Conservation (phyloP, 768 basidiomycete species). For the Mycena kentingensis region DNA sequence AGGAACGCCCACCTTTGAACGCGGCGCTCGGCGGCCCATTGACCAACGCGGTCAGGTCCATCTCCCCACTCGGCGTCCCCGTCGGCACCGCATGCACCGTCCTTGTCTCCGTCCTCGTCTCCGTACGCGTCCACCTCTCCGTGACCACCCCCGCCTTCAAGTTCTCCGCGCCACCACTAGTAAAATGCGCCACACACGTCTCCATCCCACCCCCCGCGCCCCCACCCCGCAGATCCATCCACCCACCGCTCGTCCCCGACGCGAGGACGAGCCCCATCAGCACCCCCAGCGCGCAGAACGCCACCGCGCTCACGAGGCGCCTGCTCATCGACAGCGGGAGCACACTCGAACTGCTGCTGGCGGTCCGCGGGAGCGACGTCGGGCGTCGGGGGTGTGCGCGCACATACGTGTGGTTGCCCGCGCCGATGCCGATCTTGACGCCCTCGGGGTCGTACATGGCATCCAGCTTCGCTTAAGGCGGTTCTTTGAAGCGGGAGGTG, state of each 20-base stretch:
- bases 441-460: too few species aligned
- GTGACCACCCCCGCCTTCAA: slow-evolving; percentile 8
- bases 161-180: too few species aligned
- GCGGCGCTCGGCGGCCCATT: slow-evolving; percentile 43
- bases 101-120: background rate
- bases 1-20: slow-evolving; percentile 37
- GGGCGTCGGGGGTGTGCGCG: background rate
- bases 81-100: background rate
- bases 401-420: too few species aligned
- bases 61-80: background rate
- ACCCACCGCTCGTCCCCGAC: too few species aligned
- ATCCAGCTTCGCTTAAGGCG: too few species aligned
- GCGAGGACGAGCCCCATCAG: slow-evolving; percentile 13
- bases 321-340: slow-evolving; percentile 8
- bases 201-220: background rate
- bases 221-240: slow-evolving; percentile 2
- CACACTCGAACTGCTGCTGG: background rate
- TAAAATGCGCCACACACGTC: slow-evolving; percentile 17
- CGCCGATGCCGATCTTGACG: too few species aligned
- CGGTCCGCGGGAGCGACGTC: background rate
- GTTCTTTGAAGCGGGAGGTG: too few species aligned
- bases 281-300: slow-evolving; percentile 13
- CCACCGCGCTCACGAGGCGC: slow-evolving; percentile 3
- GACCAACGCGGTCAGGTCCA: slow-evolving; percentile 3
- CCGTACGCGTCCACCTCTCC: too few species aligned